Conservation (phyloP, 73 alveolate genomes). For the Blepharisma stoltei region DNA sequence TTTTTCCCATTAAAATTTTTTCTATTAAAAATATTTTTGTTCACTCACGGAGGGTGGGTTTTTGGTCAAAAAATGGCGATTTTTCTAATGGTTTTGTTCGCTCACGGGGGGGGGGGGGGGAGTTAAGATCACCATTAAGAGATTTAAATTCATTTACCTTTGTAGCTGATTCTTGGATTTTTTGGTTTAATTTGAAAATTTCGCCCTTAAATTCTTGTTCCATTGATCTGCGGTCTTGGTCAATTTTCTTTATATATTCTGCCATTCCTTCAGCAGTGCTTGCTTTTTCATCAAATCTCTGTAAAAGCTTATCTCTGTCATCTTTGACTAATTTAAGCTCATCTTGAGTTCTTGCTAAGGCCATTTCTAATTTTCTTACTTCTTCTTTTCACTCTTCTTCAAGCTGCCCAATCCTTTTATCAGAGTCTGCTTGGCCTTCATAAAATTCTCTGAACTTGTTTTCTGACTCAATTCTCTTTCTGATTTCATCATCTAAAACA, state of each 20-base stretch:
- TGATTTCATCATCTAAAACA: constrained; percentile 7
- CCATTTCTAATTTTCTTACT: constrained; percentile 29
- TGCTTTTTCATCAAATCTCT: background rate
- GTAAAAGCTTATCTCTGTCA: background rate
- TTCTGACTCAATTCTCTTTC: constrained; percentile 18
- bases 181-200: constrained; percentile 29
- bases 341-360: background rate
- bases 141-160: constrained; percentile 17
- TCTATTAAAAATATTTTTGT: no score
- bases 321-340: constrained; percentile 20
- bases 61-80: no score
- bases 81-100: no score
- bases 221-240: background rate
- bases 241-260: constrained; percentile 16
- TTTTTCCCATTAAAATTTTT: no score
- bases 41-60: no score
- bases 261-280: background rate
- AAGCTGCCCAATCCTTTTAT: constrained; percentile 23
- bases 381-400: background rate
- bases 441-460: constrained; percentile 11
- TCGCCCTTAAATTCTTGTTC: constrained; percentile 32
- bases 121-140: background rate
- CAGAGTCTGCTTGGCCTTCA: constrained; percentile 13
- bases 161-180: constrained; percentile 24
- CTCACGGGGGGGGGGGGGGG: no score